Percentiles rank a stretch among this genome's conserved stretches.
phyloP scores from a whole-genome alignment of 176 grass and related monocot genomes.

The Tillandsia leiboldiana region DNA sequence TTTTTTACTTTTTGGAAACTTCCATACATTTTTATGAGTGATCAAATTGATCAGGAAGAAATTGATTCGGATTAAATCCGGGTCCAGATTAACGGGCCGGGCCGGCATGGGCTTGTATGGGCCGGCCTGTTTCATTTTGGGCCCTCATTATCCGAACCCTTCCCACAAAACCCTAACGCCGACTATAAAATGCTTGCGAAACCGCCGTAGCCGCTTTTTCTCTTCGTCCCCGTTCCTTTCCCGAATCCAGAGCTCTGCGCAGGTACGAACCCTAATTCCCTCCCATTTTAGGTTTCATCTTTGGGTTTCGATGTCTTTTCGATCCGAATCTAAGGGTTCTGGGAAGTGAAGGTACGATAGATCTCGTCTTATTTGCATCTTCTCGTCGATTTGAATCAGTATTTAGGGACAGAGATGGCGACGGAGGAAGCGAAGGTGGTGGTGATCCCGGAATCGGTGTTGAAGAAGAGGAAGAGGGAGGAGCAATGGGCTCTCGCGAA shows the following conservation, averaged over 20 bases:
- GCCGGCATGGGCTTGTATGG: too few species aligned
- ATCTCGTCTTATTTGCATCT: not conserved
- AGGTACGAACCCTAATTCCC: not conserved
- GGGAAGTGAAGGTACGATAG: not conserved
- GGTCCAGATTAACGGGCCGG: too few species aligned
- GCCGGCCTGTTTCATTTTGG: too few species aligned
- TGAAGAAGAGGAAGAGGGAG: conserved; percentile 24
- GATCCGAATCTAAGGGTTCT: not conserved
- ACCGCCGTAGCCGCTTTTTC: not conserved
- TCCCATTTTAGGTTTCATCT: not conserved
- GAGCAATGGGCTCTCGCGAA: conserved; percentile 6
- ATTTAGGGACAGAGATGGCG: not conserved
- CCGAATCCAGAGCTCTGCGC: not conserved
- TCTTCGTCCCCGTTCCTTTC: not conserved
- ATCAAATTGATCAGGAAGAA: too few species aligned
- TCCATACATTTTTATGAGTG: too few species aligned
- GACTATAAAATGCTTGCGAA: not conserved
- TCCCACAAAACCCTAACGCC: not conserved
- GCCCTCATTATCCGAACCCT: too few species aligned
- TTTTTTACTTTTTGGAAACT: not conserved
- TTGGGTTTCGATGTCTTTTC: not conserved
- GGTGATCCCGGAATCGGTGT: conserved; percentile 16
- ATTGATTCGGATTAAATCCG: too few species aligned
- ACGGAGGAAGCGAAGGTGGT: conserved; percentile 5
- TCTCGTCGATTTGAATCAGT: not conserved